Base-by-base conservation (phyloP, 805 yeast species). In the Wickerhamiella azymoides region DNA sequence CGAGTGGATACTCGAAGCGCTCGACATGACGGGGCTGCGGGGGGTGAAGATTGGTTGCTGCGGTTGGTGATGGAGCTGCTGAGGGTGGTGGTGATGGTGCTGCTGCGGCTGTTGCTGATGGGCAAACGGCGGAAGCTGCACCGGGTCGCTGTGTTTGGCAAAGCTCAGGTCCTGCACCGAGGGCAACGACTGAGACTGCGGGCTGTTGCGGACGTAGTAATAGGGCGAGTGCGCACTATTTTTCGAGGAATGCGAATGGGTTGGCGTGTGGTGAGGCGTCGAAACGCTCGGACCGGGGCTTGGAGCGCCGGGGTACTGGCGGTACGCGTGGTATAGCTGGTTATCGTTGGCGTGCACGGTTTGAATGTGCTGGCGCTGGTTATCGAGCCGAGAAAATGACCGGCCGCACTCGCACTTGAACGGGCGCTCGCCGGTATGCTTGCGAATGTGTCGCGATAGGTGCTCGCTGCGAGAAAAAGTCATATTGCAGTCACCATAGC, bases 371-470 rank as follows among this genome's bases (percentile, higher is more conserved):
- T 88, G 96, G 49, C 95, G 72, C 50, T 88, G 69, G 60, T 88
- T 88, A 62, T 88, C 96, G 49, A 88, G 65, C 40, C 96, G 71
- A 14, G 86, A 78, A 59, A 86, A 86, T 58, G 76, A 73, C 57
- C 86, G 77, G 28, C 77, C 68, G 60, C 80, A 81, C 41, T 80
- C 80, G 62, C 96, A 86, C 45, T 82, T 77, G 61, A 85, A 86
- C 2, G 96, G 96, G 47, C 94, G 69, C 61, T 86, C 96, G 37
- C 96, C 96, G 0, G 96, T 88, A 61, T 86, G 96, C 56, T 86
- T 88, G 48, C 96, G 68, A 45, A 88, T 80, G 65, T 86, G 96
- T 49, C 96, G 70, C 1, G 95, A 94, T 54, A 86, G 70, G 63
- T 88, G 96, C 60, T 88, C 96, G 8, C 92, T 80, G 42, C 96